phyloP scores from a whole-genome alignment of 2,329 filamentous ascomycete genomes.

The Thelonectria discophora region DNA sequence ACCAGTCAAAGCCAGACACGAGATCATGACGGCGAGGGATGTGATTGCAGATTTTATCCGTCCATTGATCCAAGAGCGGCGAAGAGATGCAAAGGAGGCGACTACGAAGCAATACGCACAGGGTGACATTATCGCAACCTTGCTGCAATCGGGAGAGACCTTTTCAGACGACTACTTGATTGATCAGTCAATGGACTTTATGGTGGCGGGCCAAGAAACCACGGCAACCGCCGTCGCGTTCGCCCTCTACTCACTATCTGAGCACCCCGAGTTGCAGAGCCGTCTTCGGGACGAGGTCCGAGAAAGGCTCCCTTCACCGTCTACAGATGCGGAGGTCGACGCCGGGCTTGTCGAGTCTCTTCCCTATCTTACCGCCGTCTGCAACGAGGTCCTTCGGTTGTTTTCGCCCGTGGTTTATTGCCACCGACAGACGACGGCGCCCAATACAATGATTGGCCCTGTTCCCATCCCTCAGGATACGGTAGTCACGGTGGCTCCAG shows the following conservation, averaged over 20 bases:
- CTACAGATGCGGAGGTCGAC: background rate
- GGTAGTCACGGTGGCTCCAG: constrained; percentile 14
- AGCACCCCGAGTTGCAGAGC: constrained; percentile 13
- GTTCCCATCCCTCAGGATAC: constrained; percentile 9
- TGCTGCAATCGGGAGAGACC: constrained; percentile 23
- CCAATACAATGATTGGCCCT: constrained; percentile 10
- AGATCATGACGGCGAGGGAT: constrained; percentile 23
- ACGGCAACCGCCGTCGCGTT: constrained; percentile 17
- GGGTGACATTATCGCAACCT: constrained; percentile 25
- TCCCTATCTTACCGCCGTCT: constrained; percentile 16
- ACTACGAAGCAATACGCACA: constrained; percentile 16
- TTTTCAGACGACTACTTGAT: constrained; percentile 27
- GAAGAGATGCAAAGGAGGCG: constrained; percentile 5
- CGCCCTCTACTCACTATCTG: constrained; percentile 9
- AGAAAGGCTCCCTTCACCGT: constrained; percentile 15
- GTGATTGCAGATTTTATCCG: constrained; percentile 27
- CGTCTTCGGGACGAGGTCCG: constrained; percentile 17
- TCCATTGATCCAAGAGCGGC: constrained; percentile 25
- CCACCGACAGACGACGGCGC: constrained; percentile 13
- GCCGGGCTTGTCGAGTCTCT: constrained; percentile 21
- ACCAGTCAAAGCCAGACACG: constrained; percentile 19
- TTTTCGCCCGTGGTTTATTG: constrained; percentile 17
- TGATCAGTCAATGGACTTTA: constrained; percentile 18
- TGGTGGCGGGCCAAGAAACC: constrained; percentile 19
- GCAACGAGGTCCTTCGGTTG: constrained; percentile 18